Evolutionary conservation across 371 early-diverging fungal genomes (phyloP).

Genomic region (Umbelopsis sp.): DNA sequence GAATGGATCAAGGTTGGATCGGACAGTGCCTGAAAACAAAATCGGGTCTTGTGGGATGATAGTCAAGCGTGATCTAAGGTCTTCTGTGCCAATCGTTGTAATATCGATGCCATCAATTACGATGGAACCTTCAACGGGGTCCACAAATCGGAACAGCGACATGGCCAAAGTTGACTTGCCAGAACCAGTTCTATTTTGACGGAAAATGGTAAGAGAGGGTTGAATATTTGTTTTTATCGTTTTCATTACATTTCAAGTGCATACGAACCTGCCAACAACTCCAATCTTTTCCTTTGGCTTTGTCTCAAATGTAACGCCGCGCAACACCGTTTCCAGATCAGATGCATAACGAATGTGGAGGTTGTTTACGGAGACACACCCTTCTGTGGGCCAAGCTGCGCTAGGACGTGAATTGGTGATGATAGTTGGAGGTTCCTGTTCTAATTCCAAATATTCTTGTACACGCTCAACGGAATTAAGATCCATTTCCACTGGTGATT

Average conservation of each 20-base stretch:
- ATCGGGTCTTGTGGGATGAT: slow-evolving; percentile 53
- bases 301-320: slow-evolving; percentile 13
- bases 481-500: slow-evolving; percentile 23
- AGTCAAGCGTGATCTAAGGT: slow-evolving; percentile 52
- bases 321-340: slow-evolving; percentile 18
- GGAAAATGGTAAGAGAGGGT: not conserved
- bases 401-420: slow-evolving; percentile 27
- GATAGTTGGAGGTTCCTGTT: slow-evolving; percentile 62
- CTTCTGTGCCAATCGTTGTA: slow-evolving; percentile 60
- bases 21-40: slow-evolving; percentile 62
- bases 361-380: slow-evolving; percentile 1
- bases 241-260: not conserved
- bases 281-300: slow-evolving; percentile 46
- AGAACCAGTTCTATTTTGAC: slow-evolving; percentile 60
- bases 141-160: slow-evolving; percentile 69
- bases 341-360: slow-evolving; percentile 20
- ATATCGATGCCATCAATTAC: slow-evolving; percentile 73
- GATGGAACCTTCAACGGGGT: slow-evolving; percentile 64
- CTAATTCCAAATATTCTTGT: slow-evolving; percentile 61
- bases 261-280: slow-evolving; percentile 32
- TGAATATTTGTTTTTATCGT: not conserved
- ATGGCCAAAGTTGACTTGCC: slow-evolving; percentile 72
- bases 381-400: slow-evolving; percentile 21
- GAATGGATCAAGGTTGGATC: slow-evolving; percentile 69
- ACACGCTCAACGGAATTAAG: slow-evolving; percentile 62